Evolutionary conservation across 108 stramenopile genomes (phyloP).

Genomic region (Nitzschia sp.): DNA sequence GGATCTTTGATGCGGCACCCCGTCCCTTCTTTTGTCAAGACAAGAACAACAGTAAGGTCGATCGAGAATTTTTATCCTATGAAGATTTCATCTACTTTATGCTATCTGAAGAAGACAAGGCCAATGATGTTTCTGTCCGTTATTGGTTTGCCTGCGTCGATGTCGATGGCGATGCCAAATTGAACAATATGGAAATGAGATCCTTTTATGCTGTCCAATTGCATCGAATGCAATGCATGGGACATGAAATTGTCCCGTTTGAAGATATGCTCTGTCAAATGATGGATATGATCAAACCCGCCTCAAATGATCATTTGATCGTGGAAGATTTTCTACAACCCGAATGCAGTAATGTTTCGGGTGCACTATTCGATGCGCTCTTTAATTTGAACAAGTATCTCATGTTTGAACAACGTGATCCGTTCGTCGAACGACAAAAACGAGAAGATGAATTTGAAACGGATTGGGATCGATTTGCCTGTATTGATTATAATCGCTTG

Average conservation of each 20-base stretch:
- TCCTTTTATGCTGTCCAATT: conserved; percentile 90
- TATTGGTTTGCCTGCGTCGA: conserved; percentile 98
- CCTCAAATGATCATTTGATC: conserved; percentile 50
- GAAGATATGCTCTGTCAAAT: conserved; percentile 98
- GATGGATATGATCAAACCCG: conserved; percentile 97
- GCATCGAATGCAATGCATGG: conserved; percentile 96
- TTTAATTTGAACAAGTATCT: conserved; percentile 99
- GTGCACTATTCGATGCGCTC: conserved; percentile 95
- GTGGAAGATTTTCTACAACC: conserved; percentile 90
- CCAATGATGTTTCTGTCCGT: conserved; percentile 85
- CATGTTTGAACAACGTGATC: conserved; percentile 95
- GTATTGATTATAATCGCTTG: conserved; percentile 91
- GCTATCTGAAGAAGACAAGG: conserved; percentile 97
- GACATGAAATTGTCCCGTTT: conserved; percentile 95
- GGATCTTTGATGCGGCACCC: conserved; percentile 94
- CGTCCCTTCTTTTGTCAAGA: conserved; percentile 71
- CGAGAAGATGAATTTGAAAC: conserved; percentile 95
- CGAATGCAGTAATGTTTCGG: conserved; percentile 86
- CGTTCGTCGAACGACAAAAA: conserved; percentile 89
- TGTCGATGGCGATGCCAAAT: conserved; percentile 93
- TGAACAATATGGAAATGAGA: conserved; percentile 96
- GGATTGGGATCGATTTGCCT: conserved; percentile 98
- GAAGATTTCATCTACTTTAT: conserved; percentile 99
- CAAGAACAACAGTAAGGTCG: too few relatives aligned
- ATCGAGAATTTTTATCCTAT: conserved; percentile 80